Conservation (phyloP, 306 rosid species). For the Ziziphus jujuba region DNA sequence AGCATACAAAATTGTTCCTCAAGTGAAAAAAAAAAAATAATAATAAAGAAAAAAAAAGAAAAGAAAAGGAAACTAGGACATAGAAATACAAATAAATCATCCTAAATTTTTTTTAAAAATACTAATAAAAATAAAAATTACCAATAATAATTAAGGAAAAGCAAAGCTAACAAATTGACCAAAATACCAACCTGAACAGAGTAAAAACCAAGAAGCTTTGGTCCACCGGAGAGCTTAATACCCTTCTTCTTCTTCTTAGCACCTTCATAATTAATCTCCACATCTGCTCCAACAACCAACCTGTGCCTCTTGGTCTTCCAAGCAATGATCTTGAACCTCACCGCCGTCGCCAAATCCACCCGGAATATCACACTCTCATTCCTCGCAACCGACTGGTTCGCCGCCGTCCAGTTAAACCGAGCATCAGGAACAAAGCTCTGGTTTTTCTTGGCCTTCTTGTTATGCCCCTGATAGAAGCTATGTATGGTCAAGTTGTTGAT, state of each 20-base stretch:
- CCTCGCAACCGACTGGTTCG: neutral
- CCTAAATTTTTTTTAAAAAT: too few species aligned
- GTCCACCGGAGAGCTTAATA: constrained; percentile 58
- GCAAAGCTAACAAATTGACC: constrained; percentile 20
- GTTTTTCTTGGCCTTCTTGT: constrained; percentile 42
- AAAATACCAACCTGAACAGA: constrained; percentile 37
- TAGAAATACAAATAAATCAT: too few species aligned
- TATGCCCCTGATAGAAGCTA: constrained; percentile 73
- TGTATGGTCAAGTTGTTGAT: constrained; percentile 29
- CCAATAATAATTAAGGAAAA: constrained; percentile 22
- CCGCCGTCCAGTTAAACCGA: constrained; percentile 31
- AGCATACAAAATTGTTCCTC: neutral
- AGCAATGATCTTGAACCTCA: constrained; percentile 62
- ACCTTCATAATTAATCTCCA: constrained; percentile 47
- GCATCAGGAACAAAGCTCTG: neutral
- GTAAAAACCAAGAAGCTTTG: neutral
- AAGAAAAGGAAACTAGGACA: too few species aligned
- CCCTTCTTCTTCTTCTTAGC: constrained; percentile 22
- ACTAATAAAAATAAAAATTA: too few species aligned
- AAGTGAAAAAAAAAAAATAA: neutral
- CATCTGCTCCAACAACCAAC: constrained; percentile 50
- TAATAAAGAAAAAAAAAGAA: constrained; percentile 29
- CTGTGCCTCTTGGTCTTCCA: constrained; percentile 61
- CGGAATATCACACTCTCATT: constrained; percentile 26
- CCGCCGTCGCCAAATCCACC: constrained; percentile 60